Evolutionary conservation across 2,329 filamentous ascomycete genomes (phyloP), one percentile per base, ranked within the genome.

Genomic region (Dactylonectria macrodidyma): DNA sequence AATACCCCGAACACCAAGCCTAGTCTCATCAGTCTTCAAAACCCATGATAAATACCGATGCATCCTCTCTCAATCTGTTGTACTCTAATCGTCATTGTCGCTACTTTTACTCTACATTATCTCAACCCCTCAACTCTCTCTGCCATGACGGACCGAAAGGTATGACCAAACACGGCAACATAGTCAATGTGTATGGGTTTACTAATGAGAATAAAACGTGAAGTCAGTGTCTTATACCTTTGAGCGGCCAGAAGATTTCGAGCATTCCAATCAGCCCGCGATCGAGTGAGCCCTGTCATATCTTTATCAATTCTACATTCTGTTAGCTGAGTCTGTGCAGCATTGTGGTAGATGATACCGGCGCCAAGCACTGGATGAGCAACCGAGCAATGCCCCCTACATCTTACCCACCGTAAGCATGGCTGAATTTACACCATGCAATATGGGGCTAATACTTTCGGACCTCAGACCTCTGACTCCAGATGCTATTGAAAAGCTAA

Each of bases 341-440:
- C 11, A 52, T 52, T 22, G 50, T 52, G n/a, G 36, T 12, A n/a
- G 50, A 52, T 7, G 50, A 52, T n/a, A 52, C 50, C n/a, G 50
- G 50, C n/a, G 8, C 30, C n/a, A n/a, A 52, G 50, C 24, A 34
- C 26, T 52, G 50, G 50, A 36, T 36, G 11, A 36, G 30, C 12
- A 26, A 52, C 14, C 30, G 50, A 36, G 30, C 50, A 9, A 16
- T 52, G 9, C 50, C 50, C 14, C 50, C 50, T 14, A 52, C 50
- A 6, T 36, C 50, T 3, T 26, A 34, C 11, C 50, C 50, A 19
- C 50, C 50, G 50, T 52, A 7, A 52, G 50, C 36, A 36, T 26
- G 22, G 34, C 5, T 7, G 8, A 3, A 2, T 22, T 2, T 14
- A 8, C 22, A 14, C 4, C 6, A 10, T 5, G 7, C 1, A n/a